phyloP scores from a whole-genome alignment of 2,329 filamentous ascomycete genomes.

The Capronia epimyces region DNA sequence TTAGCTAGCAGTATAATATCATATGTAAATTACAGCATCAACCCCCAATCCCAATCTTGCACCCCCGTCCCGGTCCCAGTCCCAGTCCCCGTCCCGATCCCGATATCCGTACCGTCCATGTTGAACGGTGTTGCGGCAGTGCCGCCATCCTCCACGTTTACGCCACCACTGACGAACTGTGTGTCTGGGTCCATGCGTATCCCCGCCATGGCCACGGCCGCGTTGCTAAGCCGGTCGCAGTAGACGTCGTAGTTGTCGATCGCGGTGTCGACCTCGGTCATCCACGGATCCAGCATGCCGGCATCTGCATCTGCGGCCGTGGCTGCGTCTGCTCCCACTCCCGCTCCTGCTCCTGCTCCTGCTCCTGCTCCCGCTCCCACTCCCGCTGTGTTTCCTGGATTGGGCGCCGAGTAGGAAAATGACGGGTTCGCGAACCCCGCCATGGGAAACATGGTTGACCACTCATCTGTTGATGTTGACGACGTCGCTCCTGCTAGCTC shows the following conservation, averaged over 20 bases:
- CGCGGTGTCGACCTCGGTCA: constrained; percentile 22
- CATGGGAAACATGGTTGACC: not conserved
- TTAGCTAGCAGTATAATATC: too few relatives aligned
- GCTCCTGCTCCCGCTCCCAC: constrained; percentile 9
- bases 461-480: not conserved
- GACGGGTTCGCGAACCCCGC: not conserved
- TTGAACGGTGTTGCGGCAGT: not conserved
- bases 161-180: not conserved
- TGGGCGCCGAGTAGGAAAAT: constrained; percentile 9
- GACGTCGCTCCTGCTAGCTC: too few relatives aligned
- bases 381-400: too few relatives aligned
- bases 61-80: constrained; percentile 21
- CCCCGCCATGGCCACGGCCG: constrained; percentile 16
- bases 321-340: constrained; percentile 2
- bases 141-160: not conserved
- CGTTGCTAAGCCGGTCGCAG: constrained; percentile 19
- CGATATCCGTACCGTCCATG: constrained; percentile 16
- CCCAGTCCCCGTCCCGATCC: constrained; percentile 18
- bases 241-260: constrained; percentile 25
- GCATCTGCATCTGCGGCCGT: not conserved
- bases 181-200: constrained; percentile 6
- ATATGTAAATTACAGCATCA: constrained; percentile 12
- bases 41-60: constrained; percentile 20
- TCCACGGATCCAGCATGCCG: constrained; percentile 14
- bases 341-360: constrained; percentile 4